Conservation (phyloP, 495 filamentous ascomycete genomes). For the Podospora pseudopauciseta region DNA sequence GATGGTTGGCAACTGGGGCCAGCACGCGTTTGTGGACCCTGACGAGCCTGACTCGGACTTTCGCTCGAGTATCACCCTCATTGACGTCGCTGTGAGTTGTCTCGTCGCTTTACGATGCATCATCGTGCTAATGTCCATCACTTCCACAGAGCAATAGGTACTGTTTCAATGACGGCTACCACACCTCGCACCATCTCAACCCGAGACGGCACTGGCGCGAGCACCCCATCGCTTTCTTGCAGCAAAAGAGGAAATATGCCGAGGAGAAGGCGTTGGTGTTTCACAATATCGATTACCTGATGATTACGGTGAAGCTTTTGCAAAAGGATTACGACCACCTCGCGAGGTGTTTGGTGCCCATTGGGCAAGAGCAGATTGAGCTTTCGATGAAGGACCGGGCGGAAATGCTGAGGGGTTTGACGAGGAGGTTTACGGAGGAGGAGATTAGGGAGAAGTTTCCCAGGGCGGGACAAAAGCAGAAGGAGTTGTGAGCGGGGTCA, state of each 20-base stretch:
- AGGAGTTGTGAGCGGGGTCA: neutral
- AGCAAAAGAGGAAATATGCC: constrained; percentile 56
- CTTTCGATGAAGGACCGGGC: constrained; percentile 34
- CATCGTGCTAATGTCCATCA: neutral
- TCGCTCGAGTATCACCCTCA: neutral
- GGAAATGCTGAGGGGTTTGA: neutral
- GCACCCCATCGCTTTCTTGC: constrained; percentile 62
- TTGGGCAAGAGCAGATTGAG: constrained; percentile 55
- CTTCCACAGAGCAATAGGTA: constrained; percentile 59
- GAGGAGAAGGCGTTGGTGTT: constrained; percentile 58
- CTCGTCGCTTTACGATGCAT: neutral
- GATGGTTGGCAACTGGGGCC: constrained; percentile 79
- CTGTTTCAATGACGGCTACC: constrained; percentile 78
- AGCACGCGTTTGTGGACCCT: constrained; percentile 71
- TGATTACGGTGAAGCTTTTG: constrained; percentile 60
- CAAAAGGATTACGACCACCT: constrained; percentile 62
- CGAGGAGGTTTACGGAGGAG: neutral
- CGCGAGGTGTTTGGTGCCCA: constrained; percentile 63
- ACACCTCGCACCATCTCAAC: constrained; percentile 75
- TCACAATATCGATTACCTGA: constrained; percentile 69
- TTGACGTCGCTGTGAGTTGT: neutral
- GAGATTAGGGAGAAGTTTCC: neutral
- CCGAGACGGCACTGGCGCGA: constrained; percentile 72
- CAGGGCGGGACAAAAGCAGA: constrained; percentile 11
- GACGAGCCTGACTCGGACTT: constrained; percentile 66